A percentile compares a stretch with the other conserved stretches of the same genome.
phyloP scores from a whole-genome alignment of 805 yeast genomes.

The Yarrowia keelungensis region DNA sequence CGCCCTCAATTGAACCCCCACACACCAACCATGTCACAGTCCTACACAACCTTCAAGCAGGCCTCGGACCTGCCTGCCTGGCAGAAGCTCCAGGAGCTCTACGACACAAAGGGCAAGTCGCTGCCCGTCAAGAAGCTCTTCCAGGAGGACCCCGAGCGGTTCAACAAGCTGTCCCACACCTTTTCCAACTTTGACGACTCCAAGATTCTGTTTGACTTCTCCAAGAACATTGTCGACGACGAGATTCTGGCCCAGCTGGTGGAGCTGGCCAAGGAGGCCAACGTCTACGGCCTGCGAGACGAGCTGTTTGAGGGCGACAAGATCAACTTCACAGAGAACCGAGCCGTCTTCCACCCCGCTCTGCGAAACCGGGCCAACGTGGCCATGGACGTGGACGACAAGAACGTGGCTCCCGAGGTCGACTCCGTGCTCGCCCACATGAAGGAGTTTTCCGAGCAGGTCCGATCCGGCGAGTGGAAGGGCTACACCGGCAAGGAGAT shows the following conservation, averaged over 20 bases:
- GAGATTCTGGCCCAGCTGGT: slow-evolving; percentile 72
- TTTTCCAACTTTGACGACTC: slow-evolving; percentile 87
- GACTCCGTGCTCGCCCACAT: slow-evolving; percentile 91
- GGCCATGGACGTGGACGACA: slow-evolving; percentile 88
- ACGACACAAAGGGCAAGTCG: slow-evolving; percentile 70
- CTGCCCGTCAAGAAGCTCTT: slow-evolving; percentile 82
- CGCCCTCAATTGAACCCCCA: neutral
- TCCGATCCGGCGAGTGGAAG: slow-evolving; percentile 93
- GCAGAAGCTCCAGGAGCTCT: slow-evolving; percentile 74
- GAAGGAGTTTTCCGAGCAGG: slow-evolving; percentile 90
- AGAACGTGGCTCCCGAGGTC: slow-evolving; percentile 89
- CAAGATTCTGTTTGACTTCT: slow-evolving; percentile 89
- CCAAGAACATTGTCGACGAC: slow-evolving; percentile 91
- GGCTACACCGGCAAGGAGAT: slow-evolving; percentile 96
- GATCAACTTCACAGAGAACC: slow-evolving; percentile 92
- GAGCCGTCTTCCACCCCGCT: slow-evolving; percentile 95
- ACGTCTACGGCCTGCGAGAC: slow-evolving; percentile 85
- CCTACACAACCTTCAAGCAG: slow-evolving; percentile 61
- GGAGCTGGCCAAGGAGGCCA: slow-evolving; percentile 87
- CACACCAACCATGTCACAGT: slow-evolving; percentile 40
- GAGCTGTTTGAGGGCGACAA: slow-evolving; percentile 91
- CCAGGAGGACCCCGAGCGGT: slow-evolving; percentile 74
- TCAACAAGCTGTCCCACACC: slow-evolving; percentile 74
- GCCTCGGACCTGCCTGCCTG: slow-evolving; percentile 83
- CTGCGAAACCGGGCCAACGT: slow-evolving; percentile 89